Evolutionary conservation across 2,329 filamentous ascomycete genomes (phyloP), one percentile per base, ranked within the genome.

Genomic region (Cordyceps cateniannulata): DNA sequence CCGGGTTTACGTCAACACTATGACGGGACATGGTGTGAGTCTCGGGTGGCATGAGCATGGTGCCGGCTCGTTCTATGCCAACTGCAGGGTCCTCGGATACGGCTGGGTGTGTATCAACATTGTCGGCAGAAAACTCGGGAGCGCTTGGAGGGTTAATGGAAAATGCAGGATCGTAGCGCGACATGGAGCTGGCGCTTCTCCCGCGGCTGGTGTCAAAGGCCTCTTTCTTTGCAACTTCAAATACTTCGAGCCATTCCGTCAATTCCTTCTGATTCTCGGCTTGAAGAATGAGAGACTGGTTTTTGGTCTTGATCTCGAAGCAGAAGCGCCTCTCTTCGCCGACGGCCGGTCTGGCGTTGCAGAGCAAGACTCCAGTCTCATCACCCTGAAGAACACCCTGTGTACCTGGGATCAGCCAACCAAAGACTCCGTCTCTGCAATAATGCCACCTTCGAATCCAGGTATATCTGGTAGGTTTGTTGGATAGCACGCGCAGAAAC

Each of bases 221-320:
- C 70, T 89, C 91, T 67, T 93, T 91, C 76, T 99, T 99, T 58
- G 93, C 93, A 18, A 93, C 85, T 67, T 99, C 93, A 67, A 99
- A 97, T 0, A 93, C 87, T 65, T 90, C 86, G 60, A 99, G 86
- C 95, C 95, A 99, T 68, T 96, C 90, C 62, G 90, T 92, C n/a
- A 99, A 82, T 70, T 98, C 91, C 54, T 79, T 80, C 71, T 99
- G 95, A 0, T 91, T 96, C 72, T 99, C 95, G 5, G 93, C 90
- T 75, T 99, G 95, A 3, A 99, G 80, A 62, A 97, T 78, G 64
- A 96, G 86, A 54, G 88, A 95, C 64, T 90, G 90, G 69, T 91
- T 96, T 74, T 97, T 99, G 2, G 95, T 99, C 79, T 98, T 99
- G 69, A 99, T 89, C 74, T 99, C 95, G 69, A 99, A 97, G 72